A percentile compares a stretch with the other conserved stretches of the same genome.
These are phyloP conservation scores for Gracilariopsis chorda DNA, from an alignment of 23 red algal species.

Conservation along the genomic window DNA sequence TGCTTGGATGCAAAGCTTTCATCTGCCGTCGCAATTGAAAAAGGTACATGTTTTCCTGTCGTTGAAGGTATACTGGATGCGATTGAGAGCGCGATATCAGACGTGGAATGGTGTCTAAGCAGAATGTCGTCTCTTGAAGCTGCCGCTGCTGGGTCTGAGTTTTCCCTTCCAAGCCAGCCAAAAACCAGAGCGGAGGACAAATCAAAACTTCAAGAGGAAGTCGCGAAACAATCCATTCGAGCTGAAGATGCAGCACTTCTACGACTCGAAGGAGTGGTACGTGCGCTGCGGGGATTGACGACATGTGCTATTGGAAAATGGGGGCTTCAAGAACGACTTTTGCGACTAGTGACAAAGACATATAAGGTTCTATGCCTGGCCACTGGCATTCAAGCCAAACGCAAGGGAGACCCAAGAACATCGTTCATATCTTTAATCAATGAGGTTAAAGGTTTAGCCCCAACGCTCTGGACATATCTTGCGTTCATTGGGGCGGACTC, in stretches of 20 bases:
- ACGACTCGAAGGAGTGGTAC: conserved; percentile 20
- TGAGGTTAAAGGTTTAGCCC: conserved; percentile 41
- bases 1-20: background rate
- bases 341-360: conserved; percentile 4
- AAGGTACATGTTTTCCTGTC: conserved; percentile 36
- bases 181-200: background rate
- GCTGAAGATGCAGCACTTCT: conserved; percentile 54
- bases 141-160: background rate
- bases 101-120: conserved; percentile 48
- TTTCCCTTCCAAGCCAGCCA: background rate
- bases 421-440: conserved; percentile 53
- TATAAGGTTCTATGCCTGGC: conserved; percentile 35
- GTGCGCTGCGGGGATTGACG: conserved; percentile 40
- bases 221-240: conserved; percentile 49
- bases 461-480: conserved; percentile 42
- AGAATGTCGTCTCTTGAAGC: conserved; percentile 41
- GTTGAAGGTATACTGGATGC: conserved; percentile 36
- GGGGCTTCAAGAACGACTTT: conserved; percentile 50
- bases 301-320: conserved; percentile 58
- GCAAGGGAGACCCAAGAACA: conserved; percentile 52
- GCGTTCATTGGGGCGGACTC: conserved; percentile 34
- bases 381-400: conserved; percentile 37
- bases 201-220: conserved; percentile 7
- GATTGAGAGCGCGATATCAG: conserved; percentile 10
- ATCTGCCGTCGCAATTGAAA: background rate